A percentile compares a stretch with the other conserved stretches of the same genome.
Conservation (phyloP, 2,329 filamentous ascomycete genomes). For the Alternaria ventricosa region DNA sequence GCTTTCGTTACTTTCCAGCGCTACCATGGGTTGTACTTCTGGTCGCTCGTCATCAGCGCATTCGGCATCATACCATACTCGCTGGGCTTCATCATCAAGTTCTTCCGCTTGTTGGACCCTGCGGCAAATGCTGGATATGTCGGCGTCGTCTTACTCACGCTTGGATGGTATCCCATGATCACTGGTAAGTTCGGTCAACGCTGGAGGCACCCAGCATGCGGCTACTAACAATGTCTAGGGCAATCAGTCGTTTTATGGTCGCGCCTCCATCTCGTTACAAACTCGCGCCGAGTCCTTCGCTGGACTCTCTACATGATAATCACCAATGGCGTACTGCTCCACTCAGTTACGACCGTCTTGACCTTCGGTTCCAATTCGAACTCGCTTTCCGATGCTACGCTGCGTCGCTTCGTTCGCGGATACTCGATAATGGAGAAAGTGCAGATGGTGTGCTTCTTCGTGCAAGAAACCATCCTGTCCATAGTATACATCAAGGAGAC, state of each 20-base stretch:
- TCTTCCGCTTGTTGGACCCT: conserved; percentile 42
- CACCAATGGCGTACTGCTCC: conserved; percentile 59
- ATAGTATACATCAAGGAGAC: conserved; percentile 62
- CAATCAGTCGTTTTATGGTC: conserved; percentile 69
- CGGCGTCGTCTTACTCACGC: conserved; percentile 53
- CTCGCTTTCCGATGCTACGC: conserved; percentile 25
- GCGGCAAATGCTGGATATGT: conserved; percentile 37
- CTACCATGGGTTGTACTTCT: conserved; percentile 58
- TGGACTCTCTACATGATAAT: conserved; percentile 65
- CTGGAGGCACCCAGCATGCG: neutral
- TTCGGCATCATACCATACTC: conserved; percentile 56
- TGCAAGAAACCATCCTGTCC: conserved; percentile 50
- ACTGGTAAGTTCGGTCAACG: conserved; percentile 44
- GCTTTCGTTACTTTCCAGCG: conserved; percentile 57
- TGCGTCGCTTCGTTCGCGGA: conserved; percentile 38
- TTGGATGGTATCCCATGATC: conserved; percentile 67
- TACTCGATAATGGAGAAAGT: conserved; percentile 55
- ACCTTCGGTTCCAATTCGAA: conserved; percentile 60
- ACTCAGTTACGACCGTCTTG: conserved; percentile 62
- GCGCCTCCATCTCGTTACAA: conserved; percentile 65
- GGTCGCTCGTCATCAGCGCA: conserved; percentile 54
- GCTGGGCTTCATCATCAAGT: conserved; percentile 57
- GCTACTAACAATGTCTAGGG: conserved; percentile 42
- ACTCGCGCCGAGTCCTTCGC: conserved; percentile 57
- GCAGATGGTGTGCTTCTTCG: conserved; percentile 53